Base-by-base conservation (phyloP, 352 stramenopile species). In the Globisporangium lucens region DNA sequence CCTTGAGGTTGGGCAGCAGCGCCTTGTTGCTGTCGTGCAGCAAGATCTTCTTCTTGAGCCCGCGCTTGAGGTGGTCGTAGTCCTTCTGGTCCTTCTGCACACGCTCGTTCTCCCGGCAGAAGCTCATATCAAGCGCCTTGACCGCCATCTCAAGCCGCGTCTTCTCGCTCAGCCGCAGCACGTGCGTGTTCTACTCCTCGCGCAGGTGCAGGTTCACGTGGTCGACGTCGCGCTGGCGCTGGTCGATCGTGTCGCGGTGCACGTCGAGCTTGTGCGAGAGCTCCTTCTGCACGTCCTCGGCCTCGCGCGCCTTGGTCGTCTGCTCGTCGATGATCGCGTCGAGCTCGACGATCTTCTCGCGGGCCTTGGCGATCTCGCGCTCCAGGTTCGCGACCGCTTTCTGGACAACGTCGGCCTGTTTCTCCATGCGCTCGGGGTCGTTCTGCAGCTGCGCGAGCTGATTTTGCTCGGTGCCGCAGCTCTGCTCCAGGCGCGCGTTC, bases 161-260 rank as follows among this genome's bases (percentile, higher is more conserved):
- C 43, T 92, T 93, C 49, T 95, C 87, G 2, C 79, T 79, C 36
- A 94, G 66, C 4, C 85, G 78, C 65, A 89, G 68, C 8, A 91
- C 79, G 43, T 93, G 87, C 33, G 85, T 88, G 72, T 95, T 91
- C 56, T 93, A 82, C 71, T 96, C 89, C 27, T 97, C 86, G 9
- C 85, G 84, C 24, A 98, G 68, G 36, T 96, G 91, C 49, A 95
- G 70, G 15, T 78, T 91, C 35, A 98, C 85, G 65, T 94, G 83
- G 65, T 96, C 89, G 15, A 97, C 86, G 71, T 98, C 91, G n/a
- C 89, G 89, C 66, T 97, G 89, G 0, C 91, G 87, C 69, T 98
- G 87, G 59, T 97, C 89, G 55, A 97, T 93, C 53, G 87, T 97
- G 7, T 96, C 86, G 43, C 90, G 83, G 69, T 97, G 91, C 5